These are phyloP conservation scores for Ogataea ganodermae DNA, from an alignment of 805 yeast species.

Conservation along the genomic window DNA sequence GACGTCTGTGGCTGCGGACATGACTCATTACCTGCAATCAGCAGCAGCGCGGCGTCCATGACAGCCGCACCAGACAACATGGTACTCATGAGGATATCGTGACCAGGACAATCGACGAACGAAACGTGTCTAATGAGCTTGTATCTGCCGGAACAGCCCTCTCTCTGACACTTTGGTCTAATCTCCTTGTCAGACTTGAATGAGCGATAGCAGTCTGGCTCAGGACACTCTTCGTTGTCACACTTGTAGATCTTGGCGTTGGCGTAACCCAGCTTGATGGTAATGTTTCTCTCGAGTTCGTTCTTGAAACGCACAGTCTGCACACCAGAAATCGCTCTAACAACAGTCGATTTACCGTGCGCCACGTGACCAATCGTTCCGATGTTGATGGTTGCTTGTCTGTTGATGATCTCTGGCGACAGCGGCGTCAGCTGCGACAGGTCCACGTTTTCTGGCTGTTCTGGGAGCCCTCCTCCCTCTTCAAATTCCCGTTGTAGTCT, in stretches of 20 bases:
- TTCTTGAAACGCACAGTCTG: slow-evolving; percentile 99
- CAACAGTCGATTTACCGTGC: slow-evolving; percentile 97
- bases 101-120: slow-evolving; percentile 99
- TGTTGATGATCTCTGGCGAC: slow-evolving; percentile 92
- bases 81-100: slow-evolving; percentile 99
- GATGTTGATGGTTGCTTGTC: slow-evolving; percentile 98
- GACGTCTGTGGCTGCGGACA: slow-evolving; percentile 99
- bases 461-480: slow-evolving; percentile 98
- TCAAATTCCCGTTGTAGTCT: slow-evolving; percentile 81
- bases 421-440: slow-evolving; percentile 79
- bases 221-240: slow-evolving; percentile 81
- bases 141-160: slow-evolving; percentile 88
- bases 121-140: slow-evolving; percentile 93
- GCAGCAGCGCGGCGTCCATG: slow-evolving; percentile 97
- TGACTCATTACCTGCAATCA: slow-evolving; percentile 97
- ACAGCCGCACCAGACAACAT: slow-evolving; percentile 99
- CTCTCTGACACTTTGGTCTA: slow-evolving; percentile 85
- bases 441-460: slow-evolving; percentile 90
- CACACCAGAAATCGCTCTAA: slow-evolving; percentile 98
- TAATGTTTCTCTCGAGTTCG: slow-evolving; percentile 98
- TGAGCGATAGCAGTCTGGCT: slow-evolving; percentile 93
- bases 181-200: slow-evolving; percentile 95
- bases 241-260: slow-evolving; percentile 97
- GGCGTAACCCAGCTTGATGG: slow-evolving; percentile 98
- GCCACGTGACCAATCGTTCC: slow-evolving; percentile 99